Evolutionary conservation across 1,284 basidiomycete genomes (phyloP).

Genomic region (Xanthoconium separans): DNA sequence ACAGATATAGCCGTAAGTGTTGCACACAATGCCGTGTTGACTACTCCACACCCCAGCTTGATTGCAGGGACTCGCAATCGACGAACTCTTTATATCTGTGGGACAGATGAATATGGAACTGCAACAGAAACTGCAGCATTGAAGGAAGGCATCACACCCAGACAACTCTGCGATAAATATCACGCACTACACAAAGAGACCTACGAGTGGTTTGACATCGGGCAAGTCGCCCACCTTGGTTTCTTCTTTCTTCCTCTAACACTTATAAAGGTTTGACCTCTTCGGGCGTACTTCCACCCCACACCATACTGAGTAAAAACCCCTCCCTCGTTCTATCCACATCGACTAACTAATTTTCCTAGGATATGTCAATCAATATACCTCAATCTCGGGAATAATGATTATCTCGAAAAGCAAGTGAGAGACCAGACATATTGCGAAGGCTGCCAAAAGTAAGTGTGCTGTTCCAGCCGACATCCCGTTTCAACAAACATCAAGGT

Average conservation of each 20-base stretch:
- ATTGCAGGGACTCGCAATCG: constrained; percentile 69
- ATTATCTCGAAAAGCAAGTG: constrained; percentile 75
- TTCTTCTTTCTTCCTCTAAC: constrained; percentile 2
- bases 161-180: constrained; percentile 93
- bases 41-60: constrained; percentile 4
- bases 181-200: constrained; percentile 87
- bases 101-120: constrained; percentile 99
- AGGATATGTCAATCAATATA: constrained; percentile 92
- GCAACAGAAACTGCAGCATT: constrained; percentile 97
- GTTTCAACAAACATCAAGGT: constrained; percentile 45
- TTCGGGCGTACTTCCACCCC: constrained; percentile 95
- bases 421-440: constrained; percentile 94
- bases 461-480: neutral
- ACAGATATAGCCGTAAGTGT: constrained; percentile 67
- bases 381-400: constrained; percentile 76
- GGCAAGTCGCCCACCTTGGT: constrained; percentile 42
- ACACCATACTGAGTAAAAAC: constrained; percentile 81
- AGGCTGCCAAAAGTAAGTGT: constrained; percentile 74
- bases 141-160: constrained; percentile 89
- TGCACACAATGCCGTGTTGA: neutral
- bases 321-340: constrained; percentile 17
- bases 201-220: constrained; percentile 93
- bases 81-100: constrained; percentile 85
- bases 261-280: constrained; percentile 80
- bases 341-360: constrained; percentile 12